A percentile compares a stretch with the other conserved stretches of the same genome.
Conservation (phyloP, 176 grass and related monocot species). For the Phyllostachys edulis region DNA sequence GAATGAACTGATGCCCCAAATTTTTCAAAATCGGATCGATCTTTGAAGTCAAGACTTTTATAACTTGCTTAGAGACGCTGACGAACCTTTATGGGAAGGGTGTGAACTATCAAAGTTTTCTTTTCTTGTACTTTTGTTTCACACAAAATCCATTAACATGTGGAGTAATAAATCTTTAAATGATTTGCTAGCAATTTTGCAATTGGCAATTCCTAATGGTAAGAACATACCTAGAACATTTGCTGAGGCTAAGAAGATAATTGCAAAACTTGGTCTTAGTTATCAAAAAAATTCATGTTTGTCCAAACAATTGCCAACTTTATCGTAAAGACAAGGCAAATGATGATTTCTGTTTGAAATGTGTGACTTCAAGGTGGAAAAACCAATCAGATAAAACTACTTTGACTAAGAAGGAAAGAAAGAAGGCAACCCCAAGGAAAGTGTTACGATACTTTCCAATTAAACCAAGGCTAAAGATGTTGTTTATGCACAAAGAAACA, state of each 20-base stretch:
- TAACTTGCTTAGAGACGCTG: neutral
- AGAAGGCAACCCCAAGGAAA: neutral
- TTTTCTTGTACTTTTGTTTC: neutral
- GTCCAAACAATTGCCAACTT: neutral
- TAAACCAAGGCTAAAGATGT: neutral
- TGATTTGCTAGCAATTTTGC: neutral
- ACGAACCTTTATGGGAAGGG: neutral
- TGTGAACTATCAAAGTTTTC: neutral
- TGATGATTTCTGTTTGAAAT: neutral
- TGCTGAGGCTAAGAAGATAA: neutral
- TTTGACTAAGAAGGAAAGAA: neutral
- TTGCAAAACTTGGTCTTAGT: neutral
- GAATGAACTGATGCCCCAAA: too few relatives aligned
- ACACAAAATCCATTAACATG: neutral
- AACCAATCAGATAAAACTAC: neutral
- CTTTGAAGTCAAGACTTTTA: neutral
- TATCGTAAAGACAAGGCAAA: neutral
- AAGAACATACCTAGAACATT: neutral
- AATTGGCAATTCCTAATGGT: neutral
- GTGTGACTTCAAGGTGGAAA: neutral
- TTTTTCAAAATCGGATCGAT: neutral
- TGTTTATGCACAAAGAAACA: too few relatives aligned
- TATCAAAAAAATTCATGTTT: neutral
- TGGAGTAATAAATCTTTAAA: slow-evolving; percentile 2
- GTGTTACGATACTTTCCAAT: neutral